Conservation (phyloP, 1,284 basidiomycete genomes). For the Cryptococcus sp. region DNA sequence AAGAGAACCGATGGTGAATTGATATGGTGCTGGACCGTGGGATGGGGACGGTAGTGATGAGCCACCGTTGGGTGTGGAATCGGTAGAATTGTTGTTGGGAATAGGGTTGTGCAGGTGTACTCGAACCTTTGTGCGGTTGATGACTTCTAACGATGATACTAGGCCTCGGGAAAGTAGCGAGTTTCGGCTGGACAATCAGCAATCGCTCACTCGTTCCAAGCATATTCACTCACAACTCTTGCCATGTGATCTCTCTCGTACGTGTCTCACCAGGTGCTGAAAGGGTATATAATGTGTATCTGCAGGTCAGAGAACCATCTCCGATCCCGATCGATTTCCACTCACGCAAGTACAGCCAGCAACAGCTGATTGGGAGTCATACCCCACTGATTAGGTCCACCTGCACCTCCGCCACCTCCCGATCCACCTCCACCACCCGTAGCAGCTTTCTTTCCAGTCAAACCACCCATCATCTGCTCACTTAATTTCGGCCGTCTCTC, state of each 20-base stretch:
- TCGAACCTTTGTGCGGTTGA: constrained; percentile 80
- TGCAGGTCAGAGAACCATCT: constrained; percentile 5
- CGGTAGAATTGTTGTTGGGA: constrained; percentile 5
- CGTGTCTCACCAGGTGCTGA: constrained; percentile 31
- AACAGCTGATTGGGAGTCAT: constrained; percentile 45
- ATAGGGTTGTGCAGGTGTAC: constrained; percentile 48
- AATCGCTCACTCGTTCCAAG: background rate
- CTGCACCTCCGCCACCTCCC: constrained; percentile 32
- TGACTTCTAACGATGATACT: constrained; percentile 88
- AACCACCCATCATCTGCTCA: constrained; percentile 21
- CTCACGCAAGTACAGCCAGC: constrained; percentile 35
- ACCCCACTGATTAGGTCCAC: constrained; percentile 17
- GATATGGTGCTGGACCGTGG: constrained; percentile 56
- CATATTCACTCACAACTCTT: constrained; percentile 65
- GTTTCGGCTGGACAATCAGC: constrained; percentile 56
- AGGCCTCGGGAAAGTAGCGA: constrained; percentile 93
- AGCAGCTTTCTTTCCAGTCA: constrained; percentile 28
- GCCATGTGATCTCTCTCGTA: constrained; percentile 92
- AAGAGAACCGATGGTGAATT: constrained; percentile 96
- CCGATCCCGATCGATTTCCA: background rate
- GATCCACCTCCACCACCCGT: constrained; percentile 31
- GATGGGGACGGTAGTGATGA: constrained; percentile 32
- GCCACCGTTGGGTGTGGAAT: constrained; percentile 15
- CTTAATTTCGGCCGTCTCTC: constrained; percentile 36
- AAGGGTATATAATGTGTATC: constrained; percentile 41